Evolutionary conservation across 2,329 filamentous ascomycete species (phyloP).

Genomic region (Fusarium sulawesiense): DNA sequence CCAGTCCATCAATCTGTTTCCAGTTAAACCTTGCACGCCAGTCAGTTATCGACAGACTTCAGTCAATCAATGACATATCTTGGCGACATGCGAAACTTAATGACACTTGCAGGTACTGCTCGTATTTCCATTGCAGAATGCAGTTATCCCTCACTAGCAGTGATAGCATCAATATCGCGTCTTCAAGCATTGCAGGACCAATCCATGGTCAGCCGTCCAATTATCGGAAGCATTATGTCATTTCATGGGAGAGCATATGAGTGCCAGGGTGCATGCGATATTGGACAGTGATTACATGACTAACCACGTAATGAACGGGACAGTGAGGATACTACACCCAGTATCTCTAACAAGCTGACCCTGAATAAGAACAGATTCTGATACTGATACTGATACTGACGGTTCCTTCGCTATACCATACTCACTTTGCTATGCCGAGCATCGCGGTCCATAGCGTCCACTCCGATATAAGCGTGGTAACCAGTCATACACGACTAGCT

Average conservation of each 20-base stretch:
- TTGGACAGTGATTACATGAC: constrained; percentile 18
- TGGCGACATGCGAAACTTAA: constrained; percentile 2
- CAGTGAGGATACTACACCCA: not conserved
- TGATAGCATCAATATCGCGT: not conserved
- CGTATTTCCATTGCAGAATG: not conserved
- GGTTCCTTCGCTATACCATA: not conserved
- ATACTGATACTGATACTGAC: not conserved
- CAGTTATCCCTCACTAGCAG: not conserved
- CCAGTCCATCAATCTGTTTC: constrained; percentile 7
- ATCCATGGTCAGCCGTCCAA: not conserved
- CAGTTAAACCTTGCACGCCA: constrained; percentile 15
- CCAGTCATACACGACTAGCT: constrained; percentile 3
- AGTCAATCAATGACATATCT: constrained; percentile 16
- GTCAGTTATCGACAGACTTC: constrained; percentile 5
- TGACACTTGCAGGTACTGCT: not conserved
- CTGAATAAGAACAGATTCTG: not conserved
- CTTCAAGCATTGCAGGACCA: not conserved
- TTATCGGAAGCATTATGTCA: constrained; percentile 10
- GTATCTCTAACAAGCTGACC: not conserved
- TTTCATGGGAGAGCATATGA: not conserved
- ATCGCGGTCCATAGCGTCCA: not conserved
- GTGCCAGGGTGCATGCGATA: constrained; percentile 5
- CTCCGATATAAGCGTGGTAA: not conserved
- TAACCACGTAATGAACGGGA: constrained; percentile 28
- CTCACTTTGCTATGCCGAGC: not conserved